Evolutionary conservation across 306 rosid species (phyloP).

Genomic region (Ochetophila trinervis): DNA sequence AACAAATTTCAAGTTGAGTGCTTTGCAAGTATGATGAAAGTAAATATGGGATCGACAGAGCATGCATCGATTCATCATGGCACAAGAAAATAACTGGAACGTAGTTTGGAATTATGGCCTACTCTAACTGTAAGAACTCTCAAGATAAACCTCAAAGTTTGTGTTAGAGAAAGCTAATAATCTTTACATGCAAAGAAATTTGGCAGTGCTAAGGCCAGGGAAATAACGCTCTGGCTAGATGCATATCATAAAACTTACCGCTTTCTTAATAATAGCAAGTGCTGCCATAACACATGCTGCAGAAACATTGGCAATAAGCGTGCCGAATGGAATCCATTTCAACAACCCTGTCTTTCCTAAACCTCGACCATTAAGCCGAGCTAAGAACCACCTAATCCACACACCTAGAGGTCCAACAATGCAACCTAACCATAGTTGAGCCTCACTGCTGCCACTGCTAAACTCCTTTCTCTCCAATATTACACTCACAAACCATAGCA

Average conservation of each 20-base stretch:
- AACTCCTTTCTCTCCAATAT: conserved; percentile 36
- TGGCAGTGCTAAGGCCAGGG: neutral
- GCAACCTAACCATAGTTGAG: conserved; percentile 65
- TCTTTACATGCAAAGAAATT: neutral
- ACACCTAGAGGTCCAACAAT: conserved; percentile 78
- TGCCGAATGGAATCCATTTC: conserved; percentile 75
- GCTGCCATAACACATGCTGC: conserved; percentile 86
- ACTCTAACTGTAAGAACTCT: neutral
- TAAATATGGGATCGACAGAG: neutral
- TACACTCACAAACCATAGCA: conserved; percentile 47
- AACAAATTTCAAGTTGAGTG: neutral
- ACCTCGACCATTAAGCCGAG: conserved; percentile 61
- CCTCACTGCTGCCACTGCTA: conserved; percentile 31
- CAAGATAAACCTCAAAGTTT: neutral
- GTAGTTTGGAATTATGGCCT: neutral
- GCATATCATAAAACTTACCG: conserved; percentile 36
- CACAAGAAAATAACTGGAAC: neutral
- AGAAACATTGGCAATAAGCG: conserved; percentile 70
- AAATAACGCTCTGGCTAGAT: neutral
- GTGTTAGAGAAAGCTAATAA: neutral
- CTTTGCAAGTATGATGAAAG: neutral
- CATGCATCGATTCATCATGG: neutral
- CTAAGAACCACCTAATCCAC: conserved; percentile 79
- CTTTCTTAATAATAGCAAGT: conserved; percentile 49
- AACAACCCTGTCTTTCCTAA: conserved; percentile 47